These are phyloP conservation scores for Eleusine coracana DNA, from an alignment of 176 grass and related monocot species.

Conservation along the genomic window DNA sequence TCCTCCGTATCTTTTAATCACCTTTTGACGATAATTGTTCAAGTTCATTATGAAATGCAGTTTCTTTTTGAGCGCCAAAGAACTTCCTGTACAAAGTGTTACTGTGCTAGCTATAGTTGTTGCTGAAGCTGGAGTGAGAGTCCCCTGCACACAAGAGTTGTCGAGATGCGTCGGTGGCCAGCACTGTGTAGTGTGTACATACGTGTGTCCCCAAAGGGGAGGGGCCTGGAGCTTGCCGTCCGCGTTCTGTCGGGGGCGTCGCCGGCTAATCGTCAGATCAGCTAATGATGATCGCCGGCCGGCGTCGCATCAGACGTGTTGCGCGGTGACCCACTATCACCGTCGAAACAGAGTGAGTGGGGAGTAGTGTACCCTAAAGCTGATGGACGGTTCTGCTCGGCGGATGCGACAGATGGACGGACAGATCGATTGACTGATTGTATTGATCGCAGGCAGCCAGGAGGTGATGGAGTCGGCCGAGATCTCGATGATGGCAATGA, in stretches of 20 bases:
- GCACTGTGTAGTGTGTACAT: background rate
- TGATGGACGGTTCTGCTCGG: conserved; percentile 28
- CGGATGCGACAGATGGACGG: background rate
- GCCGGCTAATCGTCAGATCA: conserved; percentile 18
- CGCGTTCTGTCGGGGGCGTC: no score
- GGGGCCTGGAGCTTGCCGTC: background rate
- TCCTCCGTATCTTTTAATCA: background rate
- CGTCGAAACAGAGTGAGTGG: conserved; percentile 4
- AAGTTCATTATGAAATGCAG: background rate
- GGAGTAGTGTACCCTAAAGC: conserved; percentile 21
- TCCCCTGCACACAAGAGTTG: background rate
- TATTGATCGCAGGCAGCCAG: background rate
- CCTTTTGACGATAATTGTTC: background rate
- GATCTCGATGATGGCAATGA: conserved; percentile 20
- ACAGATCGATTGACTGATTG: conserved; percentile 21
- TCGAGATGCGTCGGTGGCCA: conserved; percentile 22
- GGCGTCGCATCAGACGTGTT: conserved; percentile 32
- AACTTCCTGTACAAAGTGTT: no score
- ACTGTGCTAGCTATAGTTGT: no score
- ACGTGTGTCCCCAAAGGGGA: no score
- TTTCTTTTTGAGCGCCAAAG: background rate
- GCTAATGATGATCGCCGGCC: conserved; percentile 38
- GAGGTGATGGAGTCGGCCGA: conserved; percentile 1
- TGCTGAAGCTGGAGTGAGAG: no score
- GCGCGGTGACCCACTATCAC: conserved; percentile 7